Evolutionary conservation across 768 basidiomycete genomes (phyloP), one percentile per base, ranked within the genome.

Genomic region (Tylopilus balloui): DNA sequence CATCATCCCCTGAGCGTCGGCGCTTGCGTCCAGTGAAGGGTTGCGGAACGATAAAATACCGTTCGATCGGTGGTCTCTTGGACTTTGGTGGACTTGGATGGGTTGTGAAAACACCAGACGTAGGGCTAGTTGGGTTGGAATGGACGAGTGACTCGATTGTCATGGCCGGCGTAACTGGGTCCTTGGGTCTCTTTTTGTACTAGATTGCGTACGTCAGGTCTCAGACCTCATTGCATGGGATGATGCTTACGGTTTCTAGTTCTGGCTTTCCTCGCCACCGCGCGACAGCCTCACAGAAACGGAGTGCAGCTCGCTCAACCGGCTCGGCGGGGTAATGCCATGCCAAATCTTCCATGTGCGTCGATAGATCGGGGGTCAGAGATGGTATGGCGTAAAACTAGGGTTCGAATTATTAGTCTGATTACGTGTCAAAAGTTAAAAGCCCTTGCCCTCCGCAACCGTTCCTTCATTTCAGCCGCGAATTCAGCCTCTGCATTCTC

Each of bases 241-340:
- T 42, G 47, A 44, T 45, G 35, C 68, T 47, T 54, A 88, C 87
- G 3, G 82, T 85, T 68, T 88, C 86, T 8, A 92, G 75, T 57
- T 92, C 90, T 31, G 89, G 89, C 60, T 85, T 87, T 3, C 89
- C 89, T 56, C 88, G 72, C 90, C 89, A 92, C 45, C 78, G 78
- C 1, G 86, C 81, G 37, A 92, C 76, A 29, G 87, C 87, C 61
- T 92, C 89, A 59, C 84, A 89, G 60, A 88, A 92, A 42, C 87
- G 73, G 6, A 89, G 73, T 0, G 86, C 81, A 24, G 85, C 83
- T 17, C 88, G 76, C 60, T 92, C 89, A 14, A 91, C 78, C 19
- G 87, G 84, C 58, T 92, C 88, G 1, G 85, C 82, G 25, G 90
- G 88, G 62, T 83, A 92, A 57, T 81, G 79, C 80, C 83, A 84